Base-by-base conservation (phyloP, 140 eudicot species). In the Cichorium intybus region DNA sequence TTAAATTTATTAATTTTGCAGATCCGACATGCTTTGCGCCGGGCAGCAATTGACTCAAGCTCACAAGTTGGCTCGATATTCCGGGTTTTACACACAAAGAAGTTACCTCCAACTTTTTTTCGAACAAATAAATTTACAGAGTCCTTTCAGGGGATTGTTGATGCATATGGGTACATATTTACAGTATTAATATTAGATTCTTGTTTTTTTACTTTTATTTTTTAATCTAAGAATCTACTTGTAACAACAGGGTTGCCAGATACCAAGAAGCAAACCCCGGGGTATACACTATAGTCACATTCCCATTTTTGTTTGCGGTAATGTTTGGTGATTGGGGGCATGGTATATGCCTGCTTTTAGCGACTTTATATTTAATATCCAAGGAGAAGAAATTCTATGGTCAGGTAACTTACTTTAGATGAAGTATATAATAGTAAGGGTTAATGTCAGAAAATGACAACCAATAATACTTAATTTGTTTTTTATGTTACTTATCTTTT, bases 301-400 rank as follows among this genome's bases (percentile, higher is more conserved):
- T 87, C 60, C 95, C 95, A 20, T 87, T 87, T 73, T 82, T 87
- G 43, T 87, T 87, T 51, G 95, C 95, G 4, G 92, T 87, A 68
- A 87, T 87, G 95, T 87, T 87, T 79, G 95, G 95, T 39, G 95
- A 87, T 60, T 87, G 95, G 95, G 95, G 95, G 49, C 95, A 87
- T 76, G 95, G 95, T 14, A 78, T 87, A 79, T 87, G 95, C 81
- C 74, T 87, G 23, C 65, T 87, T 12, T 74, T 84, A 70, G 91
- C 82, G 21, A 81, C 95, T 29, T 64, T 73, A 65, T 77, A 54
- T 48, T 69, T 87, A 23, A 67, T 87, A 56, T 8, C 73, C 60
- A 79, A 82, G 69, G 95, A 87, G 58, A 84, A 77, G 72, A 87
- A 84, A 72, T 76, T 73, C 41, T 69, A 75, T 31, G 75, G 88